Evolutionary conservation across 2,329 filamentous ascomycete genomes (phyloP), one percentile per base, ranked within the genome.

Genomic region (Colletotrichum godetiae): DNA sequence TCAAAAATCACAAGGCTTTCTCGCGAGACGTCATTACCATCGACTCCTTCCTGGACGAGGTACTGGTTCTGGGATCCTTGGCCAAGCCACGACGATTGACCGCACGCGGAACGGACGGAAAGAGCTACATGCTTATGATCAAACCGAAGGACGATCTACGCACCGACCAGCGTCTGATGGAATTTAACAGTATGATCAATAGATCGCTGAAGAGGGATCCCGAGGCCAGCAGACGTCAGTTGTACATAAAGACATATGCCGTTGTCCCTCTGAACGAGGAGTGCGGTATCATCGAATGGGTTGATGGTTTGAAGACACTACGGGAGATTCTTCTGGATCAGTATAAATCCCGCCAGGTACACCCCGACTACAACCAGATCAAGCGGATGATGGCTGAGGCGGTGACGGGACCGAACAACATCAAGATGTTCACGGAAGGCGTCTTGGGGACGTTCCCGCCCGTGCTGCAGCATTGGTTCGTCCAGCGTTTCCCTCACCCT

Each of bases 151-250:
- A 99, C 81, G 97, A 99, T 81, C 89, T 99, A 29, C 93, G 97
- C 63, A 99, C 97, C 76, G 97, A 99, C 79, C 96, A 98, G 82
- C 94, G 97, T 64, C 91, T 99, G 24, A 99, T 99, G 95, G 97
- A 99, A 80, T 99, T 99, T 87, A 99, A 98, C 81, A 92, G 93
- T 58, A 97, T 98, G 90, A 98, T 99, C 86, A 99, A 99, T 81
- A 90, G 97, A 72, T 95, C 96, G 3, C 85, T 99, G 69, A 98
- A 98, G 80, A 92, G 94, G 74, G 95, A 98, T 78, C 92, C 95
- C 2, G 95, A 98, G 80, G 94, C 95, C 19, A 97, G 94, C 82
- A 93, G 94, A 81, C 91, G 97, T 19, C 94, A 97, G 76, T 88
- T 99, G 68, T 97, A 97, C 81, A 98, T 99, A 83, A 95, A 95